A percentile compares a stretch with the other conserved stretches of the same genome.
Conservation (phyloP, 768 basidiomycete species). For the Pleurotus djamor region DNA sequence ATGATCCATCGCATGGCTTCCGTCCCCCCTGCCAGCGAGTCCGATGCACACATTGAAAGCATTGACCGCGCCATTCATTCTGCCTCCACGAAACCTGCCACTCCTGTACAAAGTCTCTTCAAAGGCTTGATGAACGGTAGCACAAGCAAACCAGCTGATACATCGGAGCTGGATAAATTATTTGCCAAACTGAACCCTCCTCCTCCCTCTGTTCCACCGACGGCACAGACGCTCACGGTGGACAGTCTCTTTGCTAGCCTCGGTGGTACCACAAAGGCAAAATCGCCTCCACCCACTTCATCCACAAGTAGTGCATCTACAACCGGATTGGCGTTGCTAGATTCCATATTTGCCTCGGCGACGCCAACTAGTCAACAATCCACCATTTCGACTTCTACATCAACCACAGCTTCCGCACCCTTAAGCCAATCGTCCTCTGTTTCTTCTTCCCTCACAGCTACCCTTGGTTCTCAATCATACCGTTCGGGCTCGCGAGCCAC, state of each 20-base stretch:
- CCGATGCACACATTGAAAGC: not conserved
- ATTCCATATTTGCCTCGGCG: slow-evolving; percentile 77
- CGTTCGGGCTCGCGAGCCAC: slow-evolving; percentile 16
- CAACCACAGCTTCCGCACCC: slow-evolving; percentile 13
- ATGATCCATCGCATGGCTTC: slow-evolving; percentile 26
- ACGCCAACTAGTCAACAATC: slow-evolving; percentile 9
- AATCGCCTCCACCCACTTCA: slow-evolving; percentile 16
- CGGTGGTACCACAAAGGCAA: slow-evolving; percentile 16
- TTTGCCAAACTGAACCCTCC: slow-evolving; percentile 39
- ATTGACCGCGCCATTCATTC: not conserved
- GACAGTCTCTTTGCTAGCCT: not conserved
- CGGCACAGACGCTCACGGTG: slow-evolving; percentile 16
- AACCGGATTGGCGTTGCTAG: slow-evolving; percentile 59
- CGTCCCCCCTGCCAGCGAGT: slow-evolving; percentile 13
- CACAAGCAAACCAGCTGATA: slow-evolving; percentile 17
- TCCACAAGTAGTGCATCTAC: slow-evolving; percentile 21
- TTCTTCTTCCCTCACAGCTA: slow-evolving; percentile 3
- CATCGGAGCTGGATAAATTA: slow-evolving; percentile 45
- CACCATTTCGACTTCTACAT: slow-evolving; percentile 12
- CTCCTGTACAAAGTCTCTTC: not conserved
- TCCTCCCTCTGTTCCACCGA: slow-evolving; percentile 5
- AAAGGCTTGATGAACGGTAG: not conserved
- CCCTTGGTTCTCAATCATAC: slow-evolving; percentile 9
- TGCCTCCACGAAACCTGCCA: not conserved
- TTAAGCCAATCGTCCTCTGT: not conserved